These are phyloP conservation scores for Linnemannia exigua DNA, from an alignment of 192 early-diverging fungal genomes.

Conservation along the genomic window DNA sequence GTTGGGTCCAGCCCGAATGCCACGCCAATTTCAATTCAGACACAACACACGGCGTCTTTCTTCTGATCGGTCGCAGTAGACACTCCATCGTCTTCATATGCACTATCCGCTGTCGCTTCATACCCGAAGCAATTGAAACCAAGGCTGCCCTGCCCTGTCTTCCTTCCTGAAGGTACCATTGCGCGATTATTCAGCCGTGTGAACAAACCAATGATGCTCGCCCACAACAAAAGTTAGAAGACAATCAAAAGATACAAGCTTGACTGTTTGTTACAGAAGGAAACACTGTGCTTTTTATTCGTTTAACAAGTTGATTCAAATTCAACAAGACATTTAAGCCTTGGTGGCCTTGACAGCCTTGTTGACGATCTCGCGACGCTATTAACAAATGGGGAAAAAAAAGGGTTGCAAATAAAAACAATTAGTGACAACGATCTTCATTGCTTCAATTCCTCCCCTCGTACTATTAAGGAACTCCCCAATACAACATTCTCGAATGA, in stretches of 20 bases:
- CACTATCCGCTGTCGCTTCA: no score
- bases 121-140: no score
- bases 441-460: not conserved
- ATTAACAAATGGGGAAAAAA: not conserved
- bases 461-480: not conserved
- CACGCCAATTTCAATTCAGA: not conserved
- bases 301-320: constrained; percentile 31
- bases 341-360: constrained; percentile 57
- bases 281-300: constrained; percentile 35
- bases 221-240: not conserved
- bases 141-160: no score
- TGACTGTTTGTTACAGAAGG: constrained; percentile 17
- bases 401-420: not conserved
- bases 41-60: not conserved
- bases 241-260: not conserved
- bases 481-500: not conserved
- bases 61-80: not conserved
- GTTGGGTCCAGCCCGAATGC: not conserved
- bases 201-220: not conserved
- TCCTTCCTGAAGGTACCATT: no score
- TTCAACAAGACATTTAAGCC: constrained; percentile 46
- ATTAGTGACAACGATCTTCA: not conserved
- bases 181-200: no score
- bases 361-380: constrained; percentile 59
- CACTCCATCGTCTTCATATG: not conserved